Conservation (phyloP, 139 green algal species). For the Zygnema cylindricum region DNA sequence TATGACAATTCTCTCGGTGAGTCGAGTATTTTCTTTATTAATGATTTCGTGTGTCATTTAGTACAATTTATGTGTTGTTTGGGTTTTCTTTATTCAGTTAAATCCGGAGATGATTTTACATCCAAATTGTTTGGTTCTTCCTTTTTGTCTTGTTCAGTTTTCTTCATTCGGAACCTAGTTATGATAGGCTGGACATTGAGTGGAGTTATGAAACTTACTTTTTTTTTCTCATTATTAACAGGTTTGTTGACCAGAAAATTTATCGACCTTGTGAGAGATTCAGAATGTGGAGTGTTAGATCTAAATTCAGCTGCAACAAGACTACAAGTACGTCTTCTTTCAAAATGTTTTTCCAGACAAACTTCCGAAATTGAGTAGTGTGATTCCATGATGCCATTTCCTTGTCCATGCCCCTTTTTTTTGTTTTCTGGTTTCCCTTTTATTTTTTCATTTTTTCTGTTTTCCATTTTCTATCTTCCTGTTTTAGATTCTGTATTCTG, state of each 20-base stretch:
- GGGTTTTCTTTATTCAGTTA: not conserved
- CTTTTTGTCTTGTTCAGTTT: not conserved
- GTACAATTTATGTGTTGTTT: not conserved
- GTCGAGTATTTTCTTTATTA: not conserved
- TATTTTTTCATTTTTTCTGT: no score
- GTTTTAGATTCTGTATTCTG: no score
- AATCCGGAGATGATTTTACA: not conserved
- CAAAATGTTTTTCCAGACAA: no score
- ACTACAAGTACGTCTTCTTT: slow-evolving; percentile 68
- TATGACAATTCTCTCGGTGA: slow-evolving; percentile 49
- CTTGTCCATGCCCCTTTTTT: no score
- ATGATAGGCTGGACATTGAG: no score
- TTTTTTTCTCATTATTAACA: slow-evolving; percentile 8
- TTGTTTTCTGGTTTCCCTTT: no score
- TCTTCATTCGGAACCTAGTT: not conserved
- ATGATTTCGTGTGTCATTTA: not conserved
- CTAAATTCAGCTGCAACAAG: slow-evolving; percentile 87
- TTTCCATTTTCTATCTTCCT: no score
- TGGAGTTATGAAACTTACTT: not conserved
- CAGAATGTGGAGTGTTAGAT: slow-evolving; percentile 81
- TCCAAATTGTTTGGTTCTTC: not conserved
- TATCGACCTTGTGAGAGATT: slow-evolving; percentile 79
- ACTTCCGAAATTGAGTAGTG: no score
- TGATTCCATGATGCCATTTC: no score
- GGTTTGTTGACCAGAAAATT: slow-evolving; percentile 93